Evolutionary conservation across 2,329 filamentous ascomycete species (phyloP), one percentile per base, ranked within the genome.

Genomic region (Trichoderma sp.): DNA sequence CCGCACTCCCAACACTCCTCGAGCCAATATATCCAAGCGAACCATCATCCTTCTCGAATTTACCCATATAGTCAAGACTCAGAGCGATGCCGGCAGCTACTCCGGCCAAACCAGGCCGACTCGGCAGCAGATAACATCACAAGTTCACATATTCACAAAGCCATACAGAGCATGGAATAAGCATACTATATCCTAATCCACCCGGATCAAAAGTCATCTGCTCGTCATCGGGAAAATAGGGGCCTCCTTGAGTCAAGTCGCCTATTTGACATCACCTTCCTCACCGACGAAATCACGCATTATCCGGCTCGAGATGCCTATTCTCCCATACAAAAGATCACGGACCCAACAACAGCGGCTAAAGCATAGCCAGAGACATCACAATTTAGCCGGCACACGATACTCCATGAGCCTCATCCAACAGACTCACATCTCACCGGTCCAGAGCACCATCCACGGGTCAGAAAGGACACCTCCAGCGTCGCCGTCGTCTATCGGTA

Each of bases 351-450:
- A 26, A 30, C 50, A 21, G 34, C 58, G 58, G 58, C 58, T 61
- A 61, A 52, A 51, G 10, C 7, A 28, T 1, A 24, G 6, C 21
- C 34, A 61, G 14, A 26, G 47, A 26, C 21, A 30, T 0, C 1
- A 5, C 24, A 34, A 52, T 52, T 62, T 62, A 62, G 58, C 58
- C 48, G 51, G 58, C 52, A 24, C 48, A 44, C 21, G 34, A 12
- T 14, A 2, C 34, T 14, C 34, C 34, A 39, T 14, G 39, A 62
- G 58, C 24, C 48, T 62, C 58, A 15, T 34, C 19, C 48, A 47
- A 34, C 12, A 9, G 19, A 14, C 3, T 39, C 24, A 30, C 30
- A 34, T 4, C 17, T n/a, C 15, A 12, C 58, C 39, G 39, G 47
- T 43, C 21, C 10, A 45, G 30, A 52, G 41, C 21, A 50, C 41